Conservation (phyloP, 2,329 filamentous ascomycete species). For the Pseudogymnoascus pannorum region DNA sequence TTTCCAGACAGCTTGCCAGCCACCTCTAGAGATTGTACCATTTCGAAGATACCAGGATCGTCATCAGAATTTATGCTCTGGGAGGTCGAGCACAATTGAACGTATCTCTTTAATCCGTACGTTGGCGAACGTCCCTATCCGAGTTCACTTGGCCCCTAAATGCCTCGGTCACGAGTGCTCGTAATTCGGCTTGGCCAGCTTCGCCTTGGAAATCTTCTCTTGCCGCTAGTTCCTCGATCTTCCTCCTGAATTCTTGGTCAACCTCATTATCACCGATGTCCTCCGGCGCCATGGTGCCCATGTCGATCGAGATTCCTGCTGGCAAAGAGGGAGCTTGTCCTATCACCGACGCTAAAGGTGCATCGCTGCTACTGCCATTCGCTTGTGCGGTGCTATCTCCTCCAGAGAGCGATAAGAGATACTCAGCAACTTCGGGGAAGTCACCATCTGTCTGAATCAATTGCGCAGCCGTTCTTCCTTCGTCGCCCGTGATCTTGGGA, state of each 20-base stretch:
- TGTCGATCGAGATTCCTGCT: constrained; percentile 66
- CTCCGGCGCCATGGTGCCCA: constrained; percentile 65
- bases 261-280: constrained; percentile 56
- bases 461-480: constrained; percentile 73
- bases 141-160: constrained; percentile 57
- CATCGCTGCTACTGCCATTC: constrained; percentile 19
- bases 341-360: neutral
- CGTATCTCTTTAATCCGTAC: constrained; percentile 42
- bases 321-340: constrained; percentile 55
- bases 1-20: constrained; percentile 41
- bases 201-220: constrained; percentile 77
- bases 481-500: constrained; percentile 55
- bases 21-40: constrained; percentile 42
- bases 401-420: constrained; percentile 36
- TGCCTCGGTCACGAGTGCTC: constrained; percentile 73
- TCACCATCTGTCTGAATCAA: constrained; percentile 74
- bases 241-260: constrained; percentile 74
- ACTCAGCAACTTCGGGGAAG: constrained; percentile 66
- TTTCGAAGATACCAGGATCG: constrained; percentile 44
- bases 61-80: constrained; percentile 52
- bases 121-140: constrained; percentile 57
- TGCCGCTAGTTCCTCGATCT: constrained; percentile 83
- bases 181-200: constrained; percentile 70
- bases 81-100: constrained; percentile 38
- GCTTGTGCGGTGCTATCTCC: constrained; percentile 24